phyloP scores from a whole-genome alignment of 2,329 filamentous ascomycete species.

The Penicillium glabrum region DNA sequence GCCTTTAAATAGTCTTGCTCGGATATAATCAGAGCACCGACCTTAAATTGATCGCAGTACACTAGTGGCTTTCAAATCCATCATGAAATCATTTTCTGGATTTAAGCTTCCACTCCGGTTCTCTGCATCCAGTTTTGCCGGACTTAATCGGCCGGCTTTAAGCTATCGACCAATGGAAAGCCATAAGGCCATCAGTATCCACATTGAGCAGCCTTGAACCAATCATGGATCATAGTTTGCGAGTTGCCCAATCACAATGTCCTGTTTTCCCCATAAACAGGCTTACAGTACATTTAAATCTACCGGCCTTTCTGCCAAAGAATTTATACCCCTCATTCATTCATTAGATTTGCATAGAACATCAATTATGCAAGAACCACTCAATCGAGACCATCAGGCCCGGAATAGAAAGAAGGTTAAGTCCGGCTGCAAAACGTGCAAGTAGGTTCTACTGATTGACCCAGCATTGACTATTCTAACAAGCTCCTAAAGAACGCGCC shows the following conservation, averaged over 20 bases:
- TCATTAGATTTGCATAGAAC: neutral
- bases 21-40: neutral
- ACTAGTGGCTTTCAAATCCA: no score
- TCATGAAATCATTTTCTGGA: neutral
- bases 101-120: neutral
- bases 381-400: constrained; percentile 29
- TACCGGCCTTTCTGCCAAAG: neutral
- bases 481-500: constrained; percentile 20
- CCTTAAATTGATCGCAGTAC: no score
- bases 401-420: constrained; percentile 18
- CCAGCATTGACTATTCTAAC: neutral
- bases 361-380: neutral
- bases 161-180: neutral
- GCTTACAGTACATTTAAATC: neutral
- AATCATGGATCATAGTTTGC: constrained; percentile 5
- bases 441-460: constrained; percentile 19
- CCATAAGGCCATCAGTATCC: neutral
- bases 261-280: neutral
- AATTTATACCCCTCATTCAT: neutral
- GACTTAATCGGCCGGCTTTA: neutral
- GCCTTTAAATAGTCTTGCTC: constrained; percentile 8
- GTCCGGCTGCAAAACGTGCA: constrained; percentile 34
- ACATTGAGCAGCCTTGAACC: neutral
- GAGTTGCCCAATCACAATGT: constrained; percentile 12
- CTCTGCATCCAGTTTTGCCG: neutral